phyloP scores from a whole-genome alignment of 1,284 basidiomycete species.

The Heterobasidion parviporum region DNA sequence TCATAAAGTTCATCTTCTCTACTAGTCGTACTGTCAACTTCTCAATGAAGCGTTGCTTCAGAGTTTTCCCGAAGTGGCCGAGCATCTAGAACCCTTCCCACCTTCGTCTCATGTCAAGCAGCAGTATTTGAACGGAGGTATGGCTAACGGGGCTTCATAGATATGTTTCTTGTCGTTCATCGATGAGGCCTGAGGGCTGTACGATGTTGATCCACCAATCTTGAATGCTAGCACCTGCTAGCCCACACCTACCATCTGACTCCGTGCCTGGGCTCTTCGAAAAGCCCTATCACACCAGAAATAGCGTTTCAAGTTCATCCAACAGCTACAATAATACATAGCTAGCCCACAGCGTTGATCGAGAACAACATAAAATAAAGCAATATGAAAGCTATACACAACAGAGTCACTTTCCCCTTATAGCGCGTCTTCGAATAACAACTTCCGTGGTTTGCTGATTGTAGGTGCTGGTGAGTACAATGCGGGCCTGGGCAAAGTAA shows the following conservation, averaged over 20 bases:
- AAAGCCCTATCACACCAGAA: no score
- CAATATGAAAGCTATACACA: neutral
- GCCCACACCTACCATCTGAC: no score
- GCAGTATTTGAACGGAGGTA: neutral
- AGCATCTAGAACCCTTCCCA: slow-evolving; percentile 6
- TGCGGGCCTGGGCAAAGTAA: slow-evolving; percentile 35
- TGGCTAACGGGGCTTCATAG: neutral
- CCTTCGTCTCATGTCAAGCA: neutral
- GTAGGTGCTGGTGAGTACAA: slow-evolving; percentile 45
- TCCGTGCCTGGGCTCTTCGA: no score
- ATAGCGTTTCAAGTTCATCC: neutral
- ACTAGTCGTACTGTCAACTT: slow-evolving; percentile 46
- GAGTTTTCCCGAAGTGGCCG: slow-evolving; percentile 49
- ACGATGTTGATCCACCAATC: no score
- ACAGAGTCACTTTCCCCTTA: slow-evolving; percentile 12
- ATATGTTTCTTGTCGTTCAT: neutral
- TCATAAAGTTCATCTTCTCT: neutral
- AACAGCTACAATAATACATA: neutral
- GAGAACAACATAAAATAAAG: no score
- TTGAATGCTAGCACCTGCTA: no score
- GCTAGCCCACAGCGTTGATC: neutral
- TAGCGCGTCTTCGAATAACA: slow-evolving; percentile 50
- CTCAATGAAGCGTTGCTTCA: slow-evolving; percentile 51
- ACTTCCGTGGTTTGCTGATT: slow-evolving; percentile 41
- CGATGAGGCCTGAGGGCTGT: no score